Conservation (phyloP, 163 green algal species). For the Prototheca wickerhamii region DNA sequence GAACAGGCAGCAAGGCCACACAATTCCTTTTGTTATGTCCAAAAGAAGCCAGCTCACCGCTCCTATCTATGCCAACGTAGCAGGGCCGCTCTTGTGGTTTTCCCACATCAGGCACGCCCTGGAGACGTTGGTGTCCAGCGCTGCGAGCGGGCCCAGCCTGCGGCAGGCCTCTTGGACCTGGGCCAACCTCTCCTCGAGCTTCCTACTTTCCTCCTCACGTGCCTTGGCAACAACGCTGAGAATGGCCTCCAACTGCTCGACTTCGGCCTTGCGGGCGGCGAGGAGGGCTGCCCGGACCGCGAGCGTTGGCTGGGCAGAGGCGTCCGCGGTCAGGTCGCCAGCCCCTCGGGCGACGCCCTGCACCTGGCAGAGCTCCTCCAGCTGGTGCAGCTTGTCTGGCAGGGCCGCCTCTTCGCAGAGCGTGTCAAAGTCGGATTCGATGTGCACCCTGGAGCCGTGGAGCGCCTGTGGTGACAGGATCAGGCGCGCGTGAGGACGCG, state of each 20-base stretch:
- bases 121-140: background rate
- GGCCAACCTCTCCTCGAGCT: background rate
- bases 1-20: too few species aligned
- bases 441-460: constrained; percentile 14
- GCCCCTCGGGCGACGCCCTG: background rate
- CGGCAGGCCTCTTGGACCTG: background rate
- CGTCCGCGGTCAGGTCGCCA: background rate
- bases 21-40: too few species aligned
- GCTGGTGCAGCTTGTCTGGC: constrained; percentile 19
- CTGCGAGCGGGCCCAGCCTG: background rate
- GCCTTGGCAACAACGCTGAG: constrained; percentile 1
- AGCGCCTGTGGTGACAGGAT: constrained; percentile 11
- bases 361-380: constrained; percentile 28
- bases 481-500: background rate
- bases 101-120: background rate
- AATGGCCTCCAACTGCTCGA: constrained; percentile 9
- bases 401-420: constrained; percentile 27
- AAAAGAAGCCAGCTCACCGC: too few species aligned
- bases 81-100: background rate
- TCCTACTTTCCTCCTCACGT: background rate
- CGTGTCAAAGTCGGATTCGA: constrained; percentile 28
- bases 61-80: background rate
- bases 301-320: background rate
- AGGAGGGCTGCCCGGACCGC: constrained; percentile 15
- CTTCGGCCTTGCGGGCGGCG: constrained; percentile 10